Conservation (phyloP, 2,329 filamentous ascomycete genomes). For the Paraphoma chrysanthemicola region DNA sequence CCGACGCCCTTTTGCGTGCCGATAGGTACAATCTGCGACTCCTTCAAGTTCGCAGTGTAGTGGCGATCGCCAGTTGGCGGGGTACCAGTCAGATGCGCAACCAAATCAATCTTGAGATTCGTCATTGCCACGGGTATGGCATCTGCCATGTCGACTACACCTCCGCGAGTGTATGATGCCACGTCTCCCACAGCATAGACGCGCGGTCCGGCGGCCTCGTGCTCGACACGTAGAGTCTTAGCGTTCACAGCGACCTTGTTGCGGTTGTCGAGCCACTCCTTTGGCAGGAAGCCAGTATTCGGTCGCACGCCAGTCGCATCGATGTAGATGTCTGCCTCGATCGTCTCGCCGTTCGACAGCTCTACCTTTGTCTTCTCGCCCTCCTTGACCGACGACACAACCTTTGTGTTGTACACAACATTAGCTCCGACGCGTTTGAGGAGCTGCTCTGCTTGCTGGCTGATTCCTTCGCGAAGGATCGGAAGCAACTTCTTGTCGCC, state of each 20-base stretch:
- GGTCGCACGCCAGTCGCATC: slow-evolving; percentile 60
- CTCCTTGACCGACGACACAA: slow-evolving; percentile 39
- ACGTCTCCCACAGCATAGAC: slow-evolving; percentile 61
- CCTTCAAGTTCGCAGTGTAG: slow-evolving; percentile 40
- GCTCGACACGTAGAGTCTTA: slow-evolving; percentile 55
- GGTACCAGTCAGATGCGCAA: slow-evolving; percentile 36
- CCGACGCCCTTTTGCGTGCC: slow-evolving; percentile 48
- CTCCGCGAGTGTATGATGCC: slow-evolving; percentile 53
- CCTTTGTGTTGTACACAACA: slow-evolving; percentile 50
- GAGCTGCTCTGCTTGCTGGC: slow-evolving; percentile 55
- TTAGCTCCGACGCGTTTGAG: slow-evolving; percentile 58
- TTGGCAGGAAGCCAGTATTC: slow-evolving; percentile 62
- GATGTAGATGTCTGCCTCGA: slow-evolving; percentile 62
- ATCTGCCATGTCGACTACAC: slow-evolving; percentile 52
- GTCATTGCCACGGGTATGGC: slow-evolving; percentile 53
- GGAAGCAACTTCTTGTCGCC: slow-evolving; percentile 54
- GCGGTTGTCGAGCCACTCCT: slow-evolving; percentile 55
- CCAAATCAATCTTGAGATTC: slow-evolving; percentile 57
- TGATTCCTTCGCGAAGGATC: slow-evolving; percentile 51
- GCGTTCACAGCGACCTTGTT: slow-evolving; percentile 60
- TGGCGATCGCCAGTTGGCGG: slow-evolving; percentile 37
- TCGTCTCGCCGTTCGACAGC: slow-evolving; percentile 55
- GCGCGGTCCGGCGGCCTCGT: slow-evolving; percentile 49
- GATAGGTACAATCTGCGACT: slow-evolving; percentile 45
- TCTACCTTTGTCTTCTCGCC: slow-evolving; percentile 53